These are phyloP conservation scores for Nitzschia sp. DNA, from an alignment of 108 stramenopile species.

Conservation along the genomic window DNA sequence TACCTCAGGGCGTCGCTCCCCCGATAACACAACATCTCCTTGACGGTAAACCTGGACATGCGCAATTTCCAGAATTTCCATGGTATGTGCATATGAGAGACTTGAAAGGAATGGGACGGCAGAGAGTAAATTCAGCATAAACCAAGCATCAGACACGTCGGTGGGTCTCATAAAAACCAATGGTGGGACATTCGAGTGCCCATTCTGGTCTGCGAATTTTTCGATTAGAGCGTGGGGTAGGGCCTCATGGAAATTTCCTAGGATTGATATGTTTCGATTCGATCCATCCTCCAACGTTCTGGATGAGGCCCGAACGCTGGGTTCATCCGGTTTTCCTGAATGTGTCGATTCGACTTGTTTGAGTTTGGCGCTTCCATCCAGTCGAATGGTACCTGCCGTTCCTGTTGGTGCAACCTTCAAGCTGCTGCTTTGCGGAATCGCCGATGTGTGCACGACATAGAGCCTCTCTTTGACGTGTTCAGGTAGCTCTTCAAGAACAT, in stretches of 20 bases:
- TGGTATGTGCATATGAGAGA: conserved; percentile 64
- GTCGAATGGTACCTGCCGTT: conserved; percentile 70
- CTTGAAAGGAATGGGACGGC: conserved; percentile 73
- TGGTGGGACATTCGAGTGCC: conserved; percentile 33
- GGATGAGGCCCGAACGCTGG: not conserved
- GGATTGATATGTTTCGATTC: conserved; percentile 11
- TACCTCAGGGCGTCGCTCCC: conserved; percentile 38
- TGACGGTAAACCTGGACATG: conserved; percentile 50
- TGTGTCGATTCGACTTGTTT: not conserved
- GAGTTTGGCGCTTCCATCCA: conserved; percentile 30
- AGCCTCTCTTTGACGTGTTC: conserved; percentile 60
- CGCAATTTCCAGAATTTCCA: conserved; percentile 74
- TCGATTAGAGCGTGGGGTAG: not conserved
- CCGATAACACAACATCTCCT: conserved; percentile 50
- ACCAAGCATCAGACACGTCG: conserved; percentile 79
- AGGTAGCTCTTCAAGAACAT: conserved; percentile 63
- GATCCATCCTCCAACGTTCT: conserved; percentile 12
- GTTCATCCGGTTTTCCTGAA: not conserved
- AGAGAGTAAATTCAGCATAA: conserved; percentile 68
- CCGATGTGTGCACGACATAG: conserved; percentile 81
- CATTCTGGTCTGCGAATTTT: conserved; percentile 2
- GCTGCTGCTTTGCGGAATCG: conserved; percentile 46
- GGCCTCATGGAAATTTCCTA: conserved; percentile 2
- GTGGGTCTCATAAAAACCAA: conserved; percentile 64
- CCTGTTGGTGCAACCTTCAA: conserved; percentile 74